phyloP scores from a whole-genome alignment of 495 filamentous ascomycete species.

The Podospora pseudoanserina region DNA sequence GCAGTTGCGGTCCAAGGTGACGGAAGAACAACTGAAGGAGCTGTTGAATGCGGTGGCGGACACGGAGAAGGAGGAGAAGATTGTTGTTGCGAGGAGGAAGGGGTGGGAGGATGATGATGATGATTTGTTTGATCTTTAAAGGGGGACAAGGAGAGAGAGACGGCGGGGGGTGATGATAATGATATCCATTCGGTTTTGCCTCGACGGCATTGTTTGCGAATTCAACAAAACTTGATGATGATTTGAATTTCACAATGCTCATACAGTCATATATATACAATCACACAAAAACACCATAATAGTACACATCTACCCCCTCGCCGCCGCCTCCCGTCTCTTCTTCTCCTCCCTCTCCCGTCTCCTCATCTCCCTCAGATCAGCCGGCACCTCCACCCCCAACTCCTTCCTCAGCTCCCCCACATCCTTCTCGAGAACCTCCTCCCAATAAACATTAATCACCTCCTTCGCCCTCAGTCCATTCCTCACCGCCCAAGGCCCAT shows the following conservation, averaged over 20 bases:
- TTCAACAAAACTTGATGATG: no score
- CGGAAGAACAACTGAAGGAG: constrained; percentile 90
- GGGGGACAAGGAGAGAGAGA: neutral
- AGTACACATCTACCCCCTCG: constrained; percentile 8
- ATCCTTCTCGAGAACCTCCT: constrained; percentile 85
- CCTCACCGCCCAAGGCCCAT: constrained; percentile 84
- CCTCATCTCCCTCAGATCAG: constrained; percentile 80
- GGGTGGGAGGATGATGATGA: constrained; percentile 80
- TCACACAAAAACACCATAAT: neutral
- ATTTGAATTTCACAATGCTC: neutral
- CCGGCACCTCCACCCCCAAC: constrained; percentile 81
- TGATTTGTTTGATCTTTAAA: constrained; percentile 63
- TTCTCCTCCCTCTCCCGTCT: constrained; percentile 63
- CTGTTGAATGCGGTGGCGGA: constrained; percentile 79
- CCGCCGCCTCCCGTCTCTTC: constrained; percentile 59
- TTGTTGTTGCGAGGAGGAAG: constrained; percentile 79
- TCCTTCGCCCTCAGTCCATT: constrained; percentile 76
- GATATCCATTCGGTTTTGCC: neutral
- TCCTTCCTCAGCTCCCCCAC: constrained; percentile 69
- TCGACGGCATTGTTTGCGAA: neutral
- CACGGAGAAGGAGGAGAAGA: constrained; percentile 66
- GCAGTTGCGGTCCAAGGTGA: constrained; percentile 82
- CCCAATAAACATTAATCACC: constrained; percentile 97
- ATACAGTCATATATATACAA: constrained; percentile 7
- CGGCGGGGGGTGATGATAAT: neutral